Conservation (phyloP, 2,329 filamentous ascomycete genomes). For the Aspergillaceae sp. region DNA sequence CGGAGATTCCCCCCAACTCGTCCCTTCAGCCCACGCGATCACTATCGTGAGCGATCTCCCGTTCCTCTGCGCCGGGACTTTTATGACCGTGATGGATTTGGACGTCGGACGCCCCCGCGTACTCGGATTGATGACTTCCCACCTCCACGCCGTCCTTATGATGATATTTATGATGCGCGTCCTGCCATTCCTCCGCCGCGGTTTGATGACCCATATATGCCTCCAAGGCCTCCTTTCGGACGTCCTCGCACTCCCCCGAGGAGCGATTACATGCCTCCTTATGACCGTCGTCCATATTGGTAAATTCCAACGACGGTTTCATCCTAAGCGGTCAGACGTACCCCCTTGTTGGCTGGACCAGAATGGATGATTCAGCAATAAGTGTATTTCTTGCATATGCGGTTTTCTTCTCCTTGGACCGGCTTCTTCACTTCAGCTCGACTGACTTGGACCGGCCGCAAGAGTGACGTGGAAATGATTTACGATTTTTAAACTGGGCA, state of each 20-base stretch:
- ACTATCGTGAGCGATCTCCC: constrained; percentile 78
- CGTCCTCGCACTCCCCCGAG: constrained; percentile 38
- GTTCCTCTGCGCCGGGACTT: constrained; percentile 67
- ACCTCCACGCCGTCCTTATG: constrained; percentile 48
- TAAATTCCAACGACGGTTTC: constrained; percentile 16
- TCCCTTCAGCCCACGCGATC: constrained; percentile 74
- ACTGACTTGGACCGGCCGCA: too few species aligned
- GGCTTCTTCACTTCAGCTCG: too few species aligned
- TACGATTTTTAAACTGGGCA: too few species aligned
- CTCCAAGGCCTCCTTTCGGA: constrained; percentile 43
- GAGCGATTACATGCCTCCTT: constrained; percentile 32
- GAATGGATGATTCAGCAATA: too few species aligned
- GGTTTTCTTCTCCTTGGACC: too few species aligned
- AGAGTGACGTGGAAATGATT: too few species aligned
- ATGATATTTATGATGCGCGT: constrained; percentile 51
- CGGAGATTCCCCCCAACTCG: constrained; percentile 70
- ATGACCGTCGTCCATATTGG: constrained; percentile 39
- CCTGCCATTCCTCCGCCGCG: constrained; percentile 45
- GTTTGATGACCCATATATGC: constrained; percentile 53
- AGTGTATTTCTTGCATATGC: too few species aligned
- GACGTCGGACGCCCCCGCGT: constrained; percentile 72
- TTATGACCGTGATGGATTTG: constrained; percentile 69
- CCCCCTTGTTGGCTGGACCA: too few species aligned
- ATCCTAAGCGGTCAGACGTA: too few species aligned
- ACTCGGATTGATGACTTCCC: constrained; percentile 71